phyloP scores from a whole-genome alignment of 2,329 filamentous ascomycete genomes.

The Phialophora expanda region DNA sequence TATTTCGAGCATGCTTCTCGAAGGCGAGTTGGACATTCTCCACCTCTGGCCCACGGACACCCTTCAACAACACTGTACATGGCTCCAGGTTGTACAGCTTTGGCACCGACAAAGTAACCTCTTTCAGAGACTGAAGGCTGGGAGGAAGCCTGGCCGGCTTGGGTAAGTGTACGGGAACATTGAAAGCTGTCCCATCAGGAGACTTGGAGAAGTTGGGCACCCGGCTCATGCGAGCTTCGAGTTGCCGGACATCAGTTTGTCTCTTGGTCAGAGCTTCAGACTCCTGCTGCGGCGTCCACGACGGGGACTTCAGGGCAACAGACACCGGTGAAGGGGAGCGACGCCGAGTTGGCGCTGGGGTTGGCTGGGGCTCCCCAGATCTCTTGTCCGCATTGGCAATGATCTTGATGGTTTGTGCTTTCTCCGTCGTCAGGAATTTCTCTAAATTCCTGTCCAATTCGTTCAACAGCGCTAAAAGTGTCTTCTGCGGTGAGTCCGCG shows the following conservation, averaged over 20 bases:
- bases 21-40: constrained; percentile 70
- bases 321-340: constrained; percentile 6
- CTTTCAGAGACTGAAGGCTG: constrained; percentile 65
- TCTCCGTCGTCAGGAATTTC: constrained; percentile 69
- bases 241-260: constrained; percentile 70
- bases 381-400: constrained; percentile 62
- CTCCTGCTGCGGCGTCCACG: constrained; percentile 59
- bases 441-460: constrained; percentile 75
- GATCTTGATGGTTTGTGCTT: constrained; percentile 74
- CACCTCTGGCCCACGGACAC: constrained; percentile 65
- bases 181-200: constrained; percentile 71
- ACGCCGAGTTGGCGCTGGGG: neutral
- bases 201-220: constrained; percentile 70
- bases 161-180: constrained; percentile 70
- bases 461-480: constrained; percentile 70
- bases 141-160: constrained; percentile 65
- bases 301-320: constrained; percentile 12
- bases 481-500: constrained; percentile 58
- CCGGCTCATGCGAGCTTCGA: constrained; percentile 75
- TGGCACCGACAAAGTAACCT: constrained; percentile 72
- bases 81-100: constrained; percentile 72
- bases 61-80: constrained; percentile 69
- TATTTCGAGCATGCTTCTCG: constrained; percentile 60
- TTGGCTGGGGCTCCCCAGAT: constrained; percentile 11
- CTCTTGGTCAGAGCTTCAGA: constrained; percentile 66